Evolutionary conservation across 1,139 yeast species (phyloP).

Genomic region (Debaryomyces sp.): DNA sequence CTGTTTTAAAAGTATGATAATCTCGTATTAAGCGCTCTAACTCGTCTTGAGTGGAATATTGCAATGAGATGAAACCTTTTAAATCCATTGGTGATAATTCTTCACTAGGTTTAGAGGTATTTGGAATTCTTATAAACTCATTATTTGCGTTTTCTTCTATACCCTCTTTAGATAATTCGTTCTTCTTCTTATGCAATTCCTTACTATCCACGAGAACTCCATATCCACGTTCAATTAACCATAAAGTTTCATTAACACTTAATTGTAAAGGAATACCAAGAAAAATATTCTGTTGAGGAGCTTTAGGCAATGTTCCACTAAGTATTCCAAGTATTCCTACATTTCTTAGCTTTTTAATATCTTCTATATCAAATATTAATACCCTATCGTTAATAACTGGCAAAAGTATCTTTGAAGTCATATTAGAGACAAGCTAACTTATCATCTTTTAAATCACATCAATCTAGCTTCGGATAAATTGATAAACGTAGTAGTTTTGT

Average conservation of each 20-base stretch:
- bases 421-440: not conserved
- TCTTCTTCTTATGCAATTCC: slow-evolving; percentile 16
- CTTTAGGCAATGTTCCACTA: slow-evolving; percentile 79
- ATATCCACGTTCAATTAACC: slow-evolving; percentile 53
- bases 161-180: not conserved
- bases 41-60: not conserved
- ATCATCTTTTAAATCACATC: not conserved
- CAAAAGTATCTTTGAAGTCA: slow-evolving; percentile 14
- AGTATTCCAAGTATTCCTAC: slow-evolving; percentile 70
- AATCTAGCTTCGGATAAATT: not conserved
- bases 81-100: not conserved
- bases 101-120: not conserved
- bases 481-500: not conserved
- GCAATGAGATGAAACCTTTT: not conserved
- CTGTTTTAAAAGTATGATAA: slow-evolving; percentile 30
- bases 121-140: not conserved
- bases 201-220: slow-evolving; percentile 39
- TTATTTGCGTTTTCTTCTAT: not conserved
- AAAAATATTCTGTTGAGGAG: slow-evolving; percentile 90
- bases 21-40: slow-evolving; percentile 9
- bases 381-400: slow-evolving; percentile 49
- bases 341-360: slow-evolving; percentile 55
- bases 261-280: slow-evolving; percentile 81
- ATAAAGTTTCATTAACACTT: slow-evolving; percentile 71
- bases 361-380: slow-evolving; percentile 51